phyloP scores from a whole-genome alignment of 768 basidiomycete species.

The Fomitopsis serialis region DNA sequence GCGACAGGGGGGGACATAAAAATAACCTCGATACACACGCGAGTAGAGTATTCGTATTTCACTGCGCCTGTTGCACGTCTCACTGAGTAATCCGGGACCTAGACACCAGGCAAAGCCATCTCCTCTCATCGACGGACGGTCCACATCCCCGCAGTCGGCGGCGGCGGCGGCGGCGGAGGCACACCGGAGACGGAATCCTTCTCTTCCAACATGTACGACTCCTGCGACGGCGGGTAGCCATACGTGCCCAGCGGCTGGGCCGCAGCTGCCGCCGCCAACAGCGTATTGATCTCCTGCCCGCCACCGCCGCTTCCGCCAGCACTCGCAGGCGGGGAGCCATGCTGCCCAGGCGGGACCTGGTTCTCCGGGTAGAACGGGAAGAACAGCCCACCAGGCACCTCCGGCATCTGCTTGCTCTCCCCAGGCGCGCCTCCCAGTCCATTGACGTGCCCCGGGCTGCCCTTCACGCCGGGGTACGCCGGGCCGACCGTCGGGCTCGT shows the following conservation, averaged over 20 bases:
- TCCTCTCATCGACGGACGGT: slow-evolving; percentile 22
- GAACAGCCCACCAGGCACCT: slow-evolving; percentile 65
- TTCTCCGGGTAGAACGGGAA: slow-evolving; percentile 75
- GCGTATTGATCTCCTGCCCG: slow-evolving; percentile 40
- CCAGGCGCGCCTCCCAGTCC: slow-evolving; percentile 5
- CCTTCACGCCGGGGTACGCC: slow-evolving; percentile 22
- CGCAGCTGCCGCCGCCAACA: slow-evolving; percentile 59
- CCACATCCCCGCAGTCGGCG: slow-evolving; percentile 31
- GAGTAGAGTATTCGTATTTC: neutral
- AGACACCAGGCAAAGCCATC: neutral
- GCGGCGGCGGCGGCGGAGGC: neutral
- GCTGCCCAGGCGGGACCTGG: slow-evolving; percentile 17
- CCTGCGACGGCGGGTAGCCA: slow-evolving; percentile 51
- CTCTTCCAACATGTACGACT: slow-evolving; percentile 69
- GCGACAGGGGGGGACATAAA: neutral
- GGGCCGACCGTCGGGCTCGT: slow-evolving; percentile 26
- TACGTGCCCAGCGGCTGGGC: slow-evolving; percentile 51
- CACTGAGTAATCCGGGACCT: neutral
- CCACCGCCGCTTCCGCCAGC: slow-evolving; percentile 1
- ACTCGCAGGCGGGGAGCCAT: neutral
- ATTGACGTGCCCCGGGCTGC: slow-evolving; percentile 8
- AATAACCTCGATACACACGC: neutral
- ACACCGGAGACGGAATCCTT: slow-evolving; percentile 33
- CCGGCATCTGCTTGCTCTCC: slow-evolving; percentile 40
- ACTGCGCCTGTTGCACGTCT: neutral